Conservation (phyloP, 2,329 filamentous ascomycete genomes). For the Scedosporium minutisporum region DNA sequence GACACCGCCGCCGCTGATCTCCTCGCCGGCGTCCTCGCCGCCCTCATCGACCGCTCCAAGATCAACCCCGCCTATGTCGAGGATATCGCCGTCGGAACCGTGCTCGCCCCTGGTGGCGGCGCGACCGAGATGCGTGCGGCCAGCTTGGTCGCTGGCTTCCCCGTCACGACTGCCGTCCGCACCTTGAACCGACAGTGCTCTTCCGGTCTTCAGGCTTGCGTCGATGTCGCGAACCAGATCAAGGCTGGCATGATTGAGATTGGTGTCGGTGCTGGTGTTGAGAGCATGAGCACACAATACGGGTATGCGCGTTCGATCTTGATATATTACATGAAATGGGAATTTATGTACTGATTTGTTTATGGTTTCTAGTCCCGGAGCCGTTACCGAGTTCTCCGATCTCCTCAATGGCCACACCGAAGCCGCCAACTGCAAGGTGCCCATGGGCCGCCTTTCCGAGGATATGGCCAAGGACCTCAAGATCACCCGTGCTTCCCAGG, state of each 20-base stretch:
- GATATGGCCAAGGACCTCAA: conserved; percentile 83
- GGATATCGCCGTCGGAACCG: conserved; percentile 84
- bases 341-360: neutral
- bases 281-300: conserved; percentile 92
- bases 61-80: conserved; percentile 85
- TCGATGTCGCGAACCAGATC: conserved; percentile 92
- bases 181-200: conserved; percentile 91
- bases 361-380: conserved; percentile 53
- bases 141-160: conserved; percentile 81
- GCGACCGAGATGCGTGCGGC: conserved; percentile 96
- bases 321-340: neutral
- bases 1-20: conserved; percentile 83
- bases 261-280: conserved; percentile 86
- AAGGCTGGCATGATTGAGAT: conserved; percentile 87
- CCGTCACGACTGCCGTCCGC: conserved; percentile 74
- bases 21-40: conserved; percentile 72
- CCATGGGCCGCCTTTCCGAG: conserved; percentile 91
- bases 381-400: conserved; percentile 88
- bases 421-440: conserved; percentile 91
- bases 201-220: conserved; percentile 81
- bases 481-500: conserved; percentile 65
- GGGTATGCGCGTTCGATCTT: conserved; percentile 46
- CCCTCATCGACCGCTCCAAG: conserved; percentile 71
- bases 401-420: conserved; percentile 72
- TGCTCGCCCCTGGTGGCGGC: conserved; percentile 85